Percentiles rank a stretch among this genome's conserved stretches.
These are phyloP conservation scores for Bruguiera hainesii DNA, from an alignment of 441 rosid species.

Conservation along the genomic window DNA sequence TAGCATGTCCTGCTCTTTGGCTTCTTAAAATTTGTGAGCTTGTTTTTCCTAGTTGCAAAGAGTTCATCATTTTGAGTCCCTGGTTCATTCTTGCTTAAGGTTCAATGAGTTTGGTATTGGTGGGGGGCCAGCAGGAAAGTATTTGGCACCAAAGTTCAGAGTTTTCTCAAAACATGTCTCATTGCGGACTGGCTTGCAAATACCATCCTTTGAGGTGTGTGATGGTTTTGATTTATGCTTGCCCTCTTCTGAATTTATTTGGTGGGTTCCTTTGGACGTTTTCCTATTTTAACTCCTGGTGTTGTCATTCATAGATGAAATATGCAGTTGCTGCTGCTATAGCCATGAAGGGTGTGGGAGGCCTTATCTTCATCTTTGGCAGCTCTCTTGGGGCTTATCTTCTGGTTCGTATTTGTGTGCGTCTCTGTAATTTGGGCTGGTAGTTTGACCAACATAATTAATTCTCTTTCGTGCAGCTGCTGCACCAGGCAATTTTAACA, in stretches of 20 bases:
- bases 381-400: slow-evolving; percentile 75
- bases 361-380: slow-evolving; percentile 61
- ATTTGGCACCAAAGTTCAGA: slow-evolving; percentile 45
- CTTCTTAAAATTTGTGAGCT: too few relatives aligned
- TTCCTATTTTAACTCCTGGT: background rate
- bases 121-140: slow-evolving; percentile 62
- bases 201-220: slow-evolving; percentile 54
- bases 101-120: slow-evolving; percentile 60
- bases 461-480: slow-evolving; percentile 39
- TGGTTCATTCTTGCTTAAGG: slow-evolving; percentile 25
- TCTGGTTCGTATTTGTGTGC: slow-evolving; percentile 35
- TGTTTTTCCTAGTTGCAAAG: too few relatives aligned
- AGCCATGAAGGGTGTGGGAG: slow-evolving; percentile 60
- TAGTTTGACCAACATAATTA: background rate
- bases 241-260: background rate
- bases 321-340: slow-evolving; percentile 46
- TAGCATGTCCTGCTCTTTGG: too few relatives aligned
- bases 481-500: slow-evolving; percentile 56
- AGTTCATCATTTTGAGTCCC: background rate
- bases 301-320: slow-evolving; percentile 38
- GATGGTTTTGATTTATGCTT: background rate
- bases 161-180: slow-evolving; percentile 45
- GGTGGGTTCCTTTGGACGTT: background rate
- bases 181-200: slow-evolving; percentile 43
- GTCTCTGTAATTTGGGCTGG: background rate